These are phyloP conservation scores for Colletotrichum cordylinicola DNA, from an alignment of 2,329 filamentous ascomycete genomes.

Conservation along the genomic window DNA sequence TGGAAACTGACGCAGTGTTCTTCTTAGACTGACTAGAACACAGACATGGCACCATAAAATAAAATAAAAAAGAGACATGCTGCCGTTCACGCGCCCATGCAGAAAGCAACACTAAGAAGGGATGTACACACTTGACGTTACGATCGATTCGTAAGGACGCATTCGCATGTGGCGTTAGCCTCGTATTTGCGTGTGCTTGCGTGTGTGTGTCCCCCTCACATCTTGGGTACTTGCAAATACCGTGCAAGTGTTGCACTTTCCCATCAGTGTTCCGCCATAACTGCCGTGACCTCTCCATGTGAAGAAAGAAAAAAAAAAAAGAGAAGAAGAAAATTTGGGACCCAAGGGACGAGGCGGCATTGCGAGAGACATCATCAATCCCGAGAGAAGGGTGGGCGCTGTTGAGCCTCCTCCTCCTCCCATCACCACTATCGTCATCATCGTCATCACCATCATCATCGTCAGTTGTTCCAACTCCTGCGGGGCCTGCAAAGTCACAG, in stretches of 20 bases:
- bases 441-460: no score
- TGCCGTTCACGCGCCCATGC: neutral
- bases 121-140: no score
- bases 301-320: neutral
- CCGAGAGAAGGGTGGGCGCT: neutral
- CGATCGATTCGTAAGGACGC: no score
- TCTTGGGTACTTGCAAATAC: no score
- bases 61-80: neutral
- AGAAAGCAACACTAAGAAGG: neutral
- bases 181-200: no score
- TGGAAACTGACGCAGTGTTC: neutral
- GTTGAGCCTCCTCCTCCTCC: neutral
- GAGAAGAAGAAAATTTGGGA: neutral
- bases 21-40: neutral
- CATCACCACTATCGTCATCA: no score
- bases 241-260: neutral
- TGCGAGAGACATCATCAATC: no score
- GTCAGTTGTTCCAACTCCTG: neutral
- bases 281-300: neutral
- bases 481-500: neutral
- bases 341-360: neutral
- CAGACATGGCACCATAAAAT: neutral
- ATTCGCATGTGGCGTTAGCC: neutral
- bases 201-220: no score
- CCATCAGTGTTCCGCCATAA: slow-evolving; percentile 5